Evolutionary conservation across 257 asterid genomes (phyloP).

Genomic region (Gynochthodes officinalis): DNA sequence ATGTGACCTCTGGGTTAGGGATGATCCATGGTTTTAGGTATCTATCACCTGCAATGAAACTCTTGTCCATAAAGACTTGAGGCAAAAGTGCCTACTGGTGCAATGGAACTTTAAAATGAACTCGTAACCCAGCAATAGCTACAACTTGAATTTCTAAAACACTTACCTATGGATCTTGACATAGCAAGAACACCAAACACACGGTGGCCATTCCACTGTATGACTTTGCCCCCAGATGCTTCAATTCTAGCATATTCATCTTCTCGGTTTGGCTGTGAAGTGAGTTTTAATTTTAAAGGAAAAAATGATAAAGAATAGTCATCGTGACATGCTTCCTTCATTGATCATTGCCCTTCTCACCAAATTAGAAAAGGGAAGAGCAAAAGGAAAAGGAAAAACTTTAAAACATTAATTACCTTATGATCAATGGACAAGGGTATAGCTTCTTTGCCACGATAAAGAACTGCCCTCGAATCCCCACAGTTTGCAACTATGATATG

Average conservation of each 20-base stretch:
- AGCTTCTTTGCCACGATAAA: slow-evolving; percentile 83
- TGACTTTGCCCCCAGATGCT: slow-evolving; percentile 88
- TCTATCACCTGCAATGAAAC: slow-evolving; percentile 53
- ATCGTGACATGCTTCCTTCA: slow-evolving; percentile 1
- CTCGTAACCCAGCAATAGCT: neutral
- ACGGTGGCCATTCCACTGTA: slow-evolving; percentile 88
- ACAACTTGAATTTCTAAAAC: neutral
- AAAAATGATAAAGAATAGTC: slow-evolving; percentile 8
- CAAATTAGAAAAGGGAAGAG: neutral
- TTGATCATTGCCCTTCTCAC: neutral
- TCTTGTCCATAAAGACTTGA: neutral
- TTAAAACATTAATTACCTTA: slow-evolving; percentile 40
- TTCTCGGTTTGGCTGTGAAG: slow-evolving; percentile 64
- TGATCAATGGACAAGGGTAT: slow-evolving; percentile 67
- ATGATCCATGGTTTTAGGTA: slow-evolving; percentile 83
- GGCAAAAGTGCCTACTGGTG: neutral
- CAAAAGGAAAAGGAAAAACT: slow-evolving; percentile 1
- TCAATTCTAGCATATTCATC: slow-evolving; percentile 88
- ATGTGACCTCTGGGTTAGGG: slow-evolving; percentile 74
- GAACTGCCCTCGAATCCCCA: slow-evolving; percentile 88
- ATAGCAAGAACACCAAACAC: slow-evolving; percentile 92
- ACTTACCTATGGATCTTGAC: slow-evolving; percentile 89
- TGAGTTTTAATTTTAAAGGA: neutral
- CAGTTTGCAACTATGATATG: slow-evolving; percentile 77
- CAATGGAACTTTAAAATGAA: neutral